Base-by-base conservation (phyloP, 257 asterid genomes). In the Ligustrum vulgare region DNA sequence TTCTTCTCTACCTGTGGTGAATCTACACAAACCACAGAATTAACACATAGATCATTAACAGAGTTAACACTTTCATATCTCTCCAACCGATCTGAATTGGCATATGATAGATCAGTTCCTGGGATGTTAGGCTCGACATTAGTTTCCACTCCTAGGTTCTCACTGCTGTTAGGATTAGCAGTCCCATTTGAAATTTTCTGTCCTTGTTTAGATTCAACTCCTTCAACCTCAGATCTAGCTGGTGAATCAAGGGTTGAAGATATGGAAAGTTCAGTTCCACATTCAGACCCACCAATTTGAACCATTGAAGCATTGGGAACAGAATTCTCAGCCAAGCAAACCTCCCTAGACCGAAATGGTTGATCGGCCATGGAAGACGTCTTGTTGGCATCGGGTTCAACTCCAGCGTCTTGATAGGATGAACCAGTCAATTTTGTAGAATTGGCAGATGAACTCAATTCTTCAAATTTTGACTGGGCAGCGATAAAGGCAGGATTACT, bases 391-490 rank as follows among this genome's bases (percentile, higher is more conserved):
- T 75, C 58, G 71, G 88, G 78, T 43, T 86, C 90, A 31, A 77
- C 79, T 74, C 79, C 86, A 79, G 81, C 51, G 62, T 82, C 91
- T 67, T 79, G 82, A 83, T 70, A 73, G 63, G 87, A 54, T 58
- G 81, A 84, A 76, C 81, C 62, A 70, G 77, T 25, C 72, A 72
- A 32, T 80, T 84, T 90, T 76, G 85, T 67, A 76, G 90, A 80
- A 73, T 82, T 75, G 34, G 83, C 83, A 35, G 77, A 75, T 54
- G 83, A 85, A 78, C 86, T 83, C 78, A 91, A 83, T 86, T 86
- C 98, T 86, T 93, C 89, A 77, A 93, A 93, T 80, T 89, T 95
- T 34, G 99, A 86, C 80, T 95, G 97, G 8, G 92, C 98, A 39
- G 96, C 98, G 74, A 91, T 70, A 87, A 95, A 93, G 80, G 96